Conservation (phyloP, 2,329 filamentous ascomycete species). For the Alternaria triticina region DNA sequence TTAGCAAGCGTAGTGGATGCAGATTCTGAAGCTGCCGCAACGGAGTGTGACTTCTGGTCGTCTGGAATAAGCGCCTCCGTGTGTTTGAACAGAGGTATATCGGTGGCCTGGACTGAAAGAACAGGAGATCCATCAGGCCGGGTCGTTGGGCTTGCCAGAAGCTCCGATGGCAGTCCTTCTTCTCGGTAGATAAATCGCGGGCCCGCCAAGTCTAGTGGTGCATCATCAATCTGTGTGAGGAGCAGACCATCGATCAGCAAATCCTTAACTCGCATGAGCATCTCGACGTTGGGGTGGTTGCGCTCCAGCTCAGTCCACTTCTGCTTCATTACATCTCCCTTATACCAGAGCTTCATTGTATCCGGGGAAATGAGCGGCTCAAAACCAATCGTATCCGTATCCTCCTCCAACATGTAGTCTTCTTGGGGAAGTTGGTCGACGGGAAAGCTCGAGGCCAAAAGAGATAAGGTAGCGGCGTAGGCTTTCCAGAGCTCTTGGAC, state of each 20-base stretch:
- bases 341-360: conserved; percentile 60
- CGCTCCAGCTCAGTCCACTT: conserved; percentile 62
- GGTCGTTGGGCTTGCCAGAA: conserved; percentile 54
- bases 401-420: conserved; percentile 71
- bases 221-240: conserved; percentile 59
- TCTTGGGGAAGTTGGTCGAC: conserved; percentile 62
- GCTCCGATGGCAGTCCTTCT: conserved; percentile 58
- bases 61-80: conserved; percentile 35
- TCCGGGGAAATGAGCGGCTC: conserved; percentile 62
- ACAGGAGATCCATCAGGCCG: conserved; percentile 50
- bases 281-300: conserved; percentile 66
- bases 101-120: conserved; percentile 46
- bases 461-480: conserved; percentile 67
- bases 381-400: conserved; percentile 71
- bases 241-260: conserved; percentile 67
- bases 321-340: conserved; percentile 56
- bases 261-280: conserved; percentile 69
- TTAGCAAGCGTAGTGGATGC: conserved; percentile 52
- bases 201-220: conserved; percentile 57
- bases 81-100: conserved; percentile 42
- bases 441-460: conserved; percentile 65
- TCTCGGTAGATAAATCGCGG: conserved; percentile 62
- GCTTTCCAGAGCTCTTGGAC: conserved; percentile 69
- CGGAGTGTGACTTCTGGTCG: conserved; percentile 44
- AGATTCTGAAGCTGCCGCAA: conserved; percentile 54